These are phyloP conservation scores for Dalbergia cultrata DNA, from an alignment of 306 rosid species.

Conservation along the genomic window DNA sequence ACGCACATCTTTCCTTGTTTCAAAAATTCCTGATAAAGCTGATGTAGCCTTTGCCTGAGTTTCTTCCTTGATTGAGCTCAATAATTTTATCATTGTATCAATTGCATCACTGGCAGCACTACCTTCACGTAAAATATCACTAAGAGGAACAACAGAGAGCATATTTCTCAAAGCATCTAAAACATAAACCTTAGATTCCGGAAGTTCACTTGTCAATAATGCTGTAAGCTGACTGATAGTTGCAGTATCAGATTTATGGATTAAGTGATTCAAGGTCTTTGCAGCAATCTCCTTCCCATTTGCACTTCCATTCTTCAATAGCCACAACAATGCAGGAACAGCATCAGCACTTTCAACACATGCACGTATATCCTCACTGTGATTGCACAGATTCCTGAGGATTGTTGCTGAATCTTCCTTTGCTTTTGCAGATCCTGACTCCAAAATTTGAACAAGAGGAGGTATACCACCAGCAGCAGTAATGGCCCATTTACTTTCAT, in stretches of 20 bases:
- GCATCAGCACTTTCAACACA: constrained; percentile 99
- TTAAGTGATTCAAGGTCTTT: constrained; percentile 93
- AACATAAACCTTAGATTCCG: constrained; percentile 92
- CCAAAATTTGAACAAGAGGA: constrained; percentile 97
- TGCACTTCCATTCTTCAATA: constrained; percentile 95
- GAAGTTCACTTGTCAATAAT: constrained; percentile 91
- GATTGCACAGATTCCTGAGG: constrained; percentile 94
- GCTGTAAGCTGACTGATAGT: constrained; percentile 98
- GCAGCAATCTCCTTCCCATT: constrained; percentile 99
- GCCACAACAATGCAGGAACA: constrained; percentile 97
- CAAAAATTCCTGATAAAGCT: constrained; percentile 92
- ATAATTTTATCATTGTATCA: constrained; percentile 85
- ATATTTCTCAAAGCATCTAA: constrained; percentile 96
- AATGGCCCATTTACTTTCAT: constrained; percentile 98
- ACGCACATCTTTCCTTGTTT: constrained; percentile 88
- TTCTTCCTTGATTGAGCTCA: constrained; percentile 88
- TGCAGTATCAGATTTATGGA: constrained; percentile 95
- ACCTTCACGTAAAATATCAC: constrained; percentile 90
- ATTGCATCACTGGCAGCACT: constrained; percentile 97
- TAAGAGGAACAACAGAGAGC: constrained; percentile 93
- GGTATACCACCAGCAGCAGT: constrained; percentile 99
- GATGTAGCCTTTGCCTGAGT: constrained; percentile 96
- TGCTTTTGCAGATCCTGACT: constrained; percentile 95
- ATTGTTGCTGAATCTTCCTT: constrained; percentile 98
- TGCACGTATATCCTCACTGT: constrained; percentile 98